Percentiles rank a stretch among this genome's conserved stretches.
phyloP scores from a whole-genome alignment of 192 early-diverging fungal genomes.

The Podila verticillata region DNA sequence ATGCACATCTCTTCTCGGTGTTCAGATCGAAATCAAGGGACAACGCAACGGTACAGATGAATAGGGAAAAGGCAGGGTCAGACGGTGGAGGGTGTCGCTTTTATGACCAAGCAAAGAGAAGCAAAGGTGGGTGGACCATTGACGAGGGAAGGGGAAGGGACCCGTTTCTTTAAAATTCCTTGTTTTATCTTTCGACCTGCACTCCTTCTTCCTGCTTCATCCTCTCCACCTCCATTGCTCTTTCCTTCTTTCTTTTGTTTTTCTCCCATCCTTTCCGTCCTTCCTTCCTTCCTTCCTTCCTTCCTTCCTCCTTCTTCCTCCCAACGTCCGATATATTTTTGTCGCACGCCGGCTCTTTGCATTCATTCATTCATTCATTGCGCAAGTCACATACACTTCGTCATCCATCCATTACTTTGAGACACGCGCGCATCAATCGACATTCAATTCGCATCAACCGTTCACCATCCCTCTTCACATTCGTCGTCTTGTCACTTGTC shows the following conservation, averaged over 20 bases:
- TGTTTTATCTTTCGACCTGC: background rate
- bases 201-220: background rate
- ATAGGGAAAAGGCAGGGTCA: too few relatives aligned
- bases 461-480: background rate
- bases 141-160: too few relatives aligned
- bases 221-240: background rate
- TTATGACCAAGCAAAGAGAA: too few relatives aligned
- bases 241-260: background rate
- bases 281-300: background rate
- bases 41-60: too few relatives aligned
- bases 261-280: background rate
- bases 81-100: too few relatives aligned
- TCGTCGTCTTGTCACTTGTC: background rate
- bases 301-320: background rate
- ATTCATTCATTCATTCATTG: too few relatives aligned
- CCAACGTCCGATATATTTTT: background rate
- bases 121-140: too few relatives aligned
- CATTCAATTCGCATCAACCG: background rate
- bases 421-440: too few relatives aligned
- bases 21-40: too few relatives aligned
- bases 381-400: too few relatives aligned
- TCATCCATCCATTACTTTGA: too few relatives aligned
- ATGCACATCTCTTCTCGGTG: too few relatives aligned
- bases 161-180: slow-evolving; percentile 5
- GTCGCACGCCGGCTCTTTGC: background rate